These are phyloP conservation scores for Acer saccharum DNA, from an alignment of 345 rosid genomes.

Conservation along the genomic window DNA sequence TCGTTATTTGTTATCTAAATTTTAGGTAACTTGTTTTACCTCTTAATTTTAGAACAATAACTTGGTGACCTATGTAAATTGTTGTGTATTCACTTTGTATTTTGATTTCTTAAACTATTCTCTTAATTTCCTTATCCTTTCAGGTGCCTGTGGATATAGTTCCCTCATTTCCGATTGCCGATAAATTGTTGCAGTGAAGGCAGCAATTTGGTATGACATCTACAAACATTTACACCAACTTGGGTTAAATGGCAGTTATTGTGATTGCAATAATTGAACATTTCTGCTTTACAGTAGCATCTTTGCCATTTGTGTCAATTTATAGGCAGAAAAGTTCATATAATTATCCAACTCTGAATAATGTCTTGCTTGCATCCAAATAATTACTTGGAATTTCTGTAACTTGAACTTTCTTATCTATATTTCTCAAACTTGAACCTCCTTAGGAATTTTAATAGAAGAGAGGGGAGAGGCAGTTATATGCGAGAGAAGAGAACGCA, in stretches of 20 bases:
- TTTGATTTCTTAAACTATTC: background rate
- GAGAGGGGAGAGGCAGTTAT: too few species aligned
- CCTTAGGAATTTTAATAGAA: too few species aligned
- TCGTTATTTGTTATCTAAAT: background rate
- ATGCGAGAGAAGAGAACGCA: too few species aligned
- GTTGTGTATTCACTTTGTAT: background rate
- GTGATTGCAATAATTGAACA: background rate
- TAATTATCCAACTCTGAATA: background rate
- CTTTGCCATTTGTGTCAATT: background rate
- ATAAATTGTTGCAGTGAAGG: conserved; percentile 34
- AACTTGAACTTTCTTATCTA: background rate
- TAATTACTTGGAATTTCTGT: too few species aligned
- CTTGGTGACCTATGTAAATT: background rate
- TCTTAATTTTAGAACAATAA: background rate
- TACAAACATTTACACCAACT: background rate
- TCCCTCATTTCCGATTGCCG: conserved; percentile 64
- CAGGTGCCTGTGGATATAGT: conserved; percentile 87
- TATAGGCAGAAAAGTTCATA: background rate
- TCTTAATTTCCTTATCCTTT: conserved; percentile 7
- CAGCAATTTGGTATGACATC: background rate
- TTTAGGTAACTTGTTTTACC: background rate
- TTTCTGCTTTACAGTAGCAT: background rate
- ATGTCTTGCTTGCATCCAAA: background rate
- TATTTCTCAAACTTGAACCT: background rate
- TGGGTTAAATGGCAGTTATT: background rate